A percentile compares a stretch with the other conserved stretches of the same genome.
phyloP scores from a whole-genome alignment of 1,139 yeast species.

The Debaryomycetaceae sp. region DNA sequence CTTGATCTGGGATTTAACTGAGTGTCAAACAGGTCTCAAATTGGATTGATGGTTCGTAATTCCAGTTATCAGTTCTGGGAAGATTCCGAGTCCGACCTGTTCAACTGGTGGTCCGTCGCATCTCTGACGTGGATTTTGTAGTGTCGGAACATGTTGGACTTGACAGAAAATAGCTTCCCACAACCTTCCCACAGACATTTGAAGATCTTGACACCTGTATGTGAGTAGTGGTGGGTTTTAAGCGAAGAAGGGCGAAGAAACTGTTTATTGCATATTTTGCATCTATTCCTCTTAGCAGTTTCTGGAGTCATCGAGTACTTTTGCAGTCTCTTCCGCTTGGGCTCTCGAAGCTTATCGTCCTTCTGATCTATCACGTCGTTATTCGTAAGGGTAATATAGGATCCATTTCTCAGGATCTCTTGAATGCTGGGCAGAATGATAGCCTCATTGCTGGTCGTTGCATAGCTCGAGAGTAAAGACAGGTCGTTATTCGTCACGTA shows the following conservation, averaged over 20 bases:
- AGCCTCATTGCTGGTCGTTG: background rate
- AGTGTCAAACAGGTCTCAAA: too few relatives aligned
- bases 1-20: too few relatives aligned
- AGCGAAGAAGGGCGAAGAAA: conserved; percentile 81
- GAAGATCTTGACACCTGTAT: conserved; percentile 84
- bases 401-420: too few relatives aligned
- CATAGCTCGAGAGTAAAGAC: background rate
- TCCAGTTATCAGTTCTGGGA: background rate
- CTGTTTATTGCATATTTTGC: conserved; percentile 69
- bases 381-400: too few relatives aligned
- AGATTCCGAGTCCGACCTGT: background rate
- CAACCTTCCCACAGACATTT: conserved; percentile 65
- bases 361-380: too few relatives aligned
- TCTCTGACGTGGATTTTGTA: conserved; percentile 57
- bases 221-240: conserved; percentile 77
- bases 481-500: background rate
- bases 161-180: conserved; percentile 69
- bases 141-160: conserved; percentile 80
- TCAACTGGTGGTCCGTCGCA: background rate
- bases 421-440: too few relatives aligned
- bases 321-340: background rate
- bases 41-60: too few relatives aligned
- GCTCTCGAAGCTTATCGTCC: background rate
- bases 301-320: conserved; percentile 27
- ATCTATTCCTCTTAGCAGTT: conserved; percentile 40